Base-by-base conservation (phyloP, 2,329 filamentous ascomycete species). In the Fusarium sp. region DNA sequence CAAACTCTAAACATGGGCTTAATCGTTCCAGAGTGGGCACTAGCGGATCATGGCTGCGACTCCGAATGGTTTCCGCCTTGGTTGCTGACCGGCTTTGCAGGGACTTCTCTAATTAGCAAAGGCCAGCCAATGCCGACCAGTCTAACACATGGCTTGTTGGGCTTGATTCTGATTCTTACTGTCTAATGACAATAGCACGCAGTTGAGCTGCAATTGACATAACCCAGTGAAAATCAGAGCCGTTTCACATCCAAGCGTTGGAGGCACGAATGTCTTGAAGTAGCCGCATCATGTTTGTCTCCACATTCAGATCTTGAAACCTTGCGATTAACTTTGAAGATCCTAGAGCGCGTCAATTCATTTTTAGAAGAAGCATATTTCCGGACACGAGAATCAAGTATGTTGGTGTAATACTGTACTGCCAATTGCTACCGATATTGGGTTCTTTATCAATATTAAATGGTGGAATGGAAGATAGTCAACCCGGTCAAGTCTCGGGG, bases 401-500 rank as follows among this genome's bases (percentile, higher is more conserved):
- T 34, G 42, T 26, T 54, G 9, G 39, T 19, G 28, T 31, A 23
- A 23, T 23, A 51, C 14, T 26, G 49, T 23, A 51, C 14, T 26
- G 49, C 26, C 49, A 44, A 25, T 63, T 58, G 37, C 28, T 28
- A 31, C 53, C 46, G 56, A 59, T 31, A 57, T 42, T 59, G 61
- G 30, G 37, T 37, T 34, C 37, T 46, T 56, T 60, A 49, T 52
- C 46, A 53, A 60, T 49, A 41, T 58, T 49, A 57, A 37, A 72
- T 59, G 50, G 58, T 31, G 58, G 68, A 56, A 64, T 62, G 49
- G 56, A 71, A 71, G 51, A 60, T 61, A 34, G 39, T 30, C 39
- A 67, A 56, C 51, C 64, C 67, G 65, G 67, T 65, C 67, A 64
- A 71, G 68, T 53, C 62, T 74, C 70, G 72, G 72, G 58, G 63